Base-by-base conservation (phyloP, 2,329 filamentous ascomycete genomes). In the Phialocephala sp. region DNA sequence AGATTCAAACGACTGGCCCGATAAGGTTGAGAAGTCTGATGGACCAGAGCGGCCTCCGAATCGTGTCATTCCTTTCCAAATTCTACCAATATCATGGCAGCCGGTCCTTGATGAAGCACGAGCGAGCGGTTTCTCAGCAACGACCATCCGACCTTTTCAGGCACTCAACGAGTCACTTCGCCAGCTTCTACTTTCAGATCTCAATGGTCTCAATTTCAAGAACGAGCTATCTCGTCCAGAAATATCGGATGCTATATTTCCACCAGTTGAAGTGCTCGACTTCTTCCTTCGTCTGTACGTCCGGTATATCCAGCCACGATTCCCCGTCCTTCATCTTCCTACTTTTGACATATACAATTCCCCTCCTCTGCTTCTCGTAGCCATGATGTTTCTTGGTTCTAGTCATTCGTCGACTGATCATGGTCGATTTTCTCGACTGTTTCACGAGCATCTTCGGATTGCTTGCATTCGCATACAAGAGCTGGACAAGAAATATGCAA, bases 311-410 rank as follows among this genome's bases (percentile, higher is more conserved):
- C 72, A 75, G 58, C 71, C 73, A 0, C 59, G 72, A 58, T 74
- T 72, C 63, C 69, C 72, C 8, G 64, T 74, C 15, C 57, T 73
- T 12, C 72, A 75, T 57, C 62, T 74, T 12, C 73, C 73, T 9
- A 74, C 73, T 9, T 74, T 75, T 35, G 64, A 74, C 50, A 66
- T 74, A 3, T 74, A 73, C 43, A 66, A 60, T 20, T 64, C 66
- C 32, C 66, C 70, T 47, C 72, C 72, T 39, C 59, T 74, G 2
- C 62, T 75, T 20, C 59, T 75, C 6, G 58, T 72, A 1, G 67
- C 70, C 2, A 75, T 75, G 72, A 74, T 74, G 72, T 73, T 75
- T 52, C 66, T 75, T 8, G 73, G 73, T 3, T 73, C 72, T 14
- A 72, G 71, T 58, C 71, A 75, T 65, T 74, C 73, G 1, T 66